Conservation (phyloP, 2,329 filamentous ascomycete genomes). For the Neodidymelliopsis sp. region DNA sequence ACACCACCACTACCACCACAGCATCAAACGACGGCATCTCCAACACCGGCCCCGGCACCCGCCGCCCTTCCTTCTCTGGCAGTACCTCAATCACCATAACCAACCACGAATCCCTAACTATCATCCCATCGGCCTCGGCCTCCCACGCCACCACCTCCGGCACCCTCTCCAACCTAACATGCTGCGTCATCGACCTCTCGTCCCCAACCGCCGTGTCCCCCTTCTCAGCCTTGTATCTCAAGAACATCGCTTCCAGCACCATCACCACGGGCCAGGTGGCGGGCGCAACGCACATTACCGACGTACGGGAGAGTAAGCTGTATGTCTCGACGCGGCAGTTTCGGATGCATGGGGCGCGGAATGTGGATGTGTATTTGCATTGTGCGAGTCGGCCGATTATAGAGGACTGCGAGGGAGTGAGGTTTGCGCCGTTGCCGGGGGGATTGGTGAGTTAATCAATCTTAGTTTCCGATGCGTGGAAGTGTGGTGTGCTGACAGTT, state of each 20-base stretch:
- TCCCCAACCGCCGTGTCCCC: conserved; percentile 61
- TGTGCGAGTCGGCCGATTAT: conserved; percentile 90
- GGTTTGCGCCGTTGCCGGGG: conserved; percentile 78
- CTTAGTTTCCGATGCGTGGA: too few species aligned
- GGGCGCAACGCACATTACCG: conserved; percentile 85
- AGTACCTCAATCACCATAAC: conserved; percentile 69
- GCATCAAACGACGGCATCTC: neutral
- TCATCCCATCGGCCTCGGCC: conserved; percentile 76
- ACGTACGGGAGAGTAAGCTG: conserved; percentile 75
- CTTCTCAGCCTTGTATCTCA: conserved; percentile 75
- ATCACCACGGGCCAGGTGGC: conserved; percentile 79
- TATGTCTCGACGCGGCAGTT: conserved; percentile 81
- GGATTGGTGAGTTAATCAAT: conserved; percentile 69
- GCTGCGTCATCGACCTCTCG: conserved; percentile 83
- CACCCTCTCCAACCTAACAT: conserved; percentile 71
- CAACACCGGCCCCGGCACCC: conserved; percentile 23
- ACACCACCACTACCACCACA: too few species aligned
- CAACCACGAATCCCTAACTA: conserved; percentile 72
- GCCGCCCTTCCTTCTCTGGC: conserved; percentile 64
- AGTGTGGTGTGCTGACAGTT: neutral
- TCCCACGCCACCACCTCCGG: conserved; percentile 76
- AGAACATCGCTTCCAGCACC: conserved; percentile 73
- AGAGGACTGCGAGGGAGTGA: conserved; percentile 80
- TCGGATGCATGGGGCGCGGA: conserved; percentile 84
- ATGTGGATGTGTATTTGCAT: conserved; percentile 84